Conservation (phyloP, 148 eudicot species). For the Fagopyrum homotropicum region DNA sequence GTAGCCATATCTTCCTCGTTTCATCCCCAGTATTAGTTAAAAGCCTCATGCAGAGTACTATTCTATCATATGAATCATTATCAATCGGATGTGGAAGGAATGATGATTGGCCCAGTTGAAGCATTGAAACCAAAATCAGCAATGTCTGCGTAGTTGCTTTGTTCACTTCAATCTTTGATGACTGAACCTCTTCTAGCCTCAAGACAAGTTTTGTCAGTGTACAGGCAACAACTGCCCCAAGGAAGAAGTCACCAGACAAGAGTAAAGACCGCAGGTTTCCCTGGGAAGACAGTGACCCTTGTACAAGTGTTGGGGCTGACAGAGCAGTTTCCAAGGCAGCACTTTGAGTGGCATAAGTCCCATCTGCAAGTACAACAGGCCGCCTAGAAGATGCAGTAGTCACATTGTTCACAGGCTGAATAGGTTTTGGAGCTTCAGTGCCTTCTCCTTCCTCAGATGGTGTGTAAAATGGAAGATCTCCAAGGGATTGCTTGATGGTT, state of each 20-base stretch:
- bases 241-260: slow-evolving; percentile 85
- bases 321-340: slow-evolving; percentile 86
- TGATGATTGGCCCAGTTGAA: slow-evolving; percentile 84
- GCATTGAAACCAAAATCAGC: slow-evolving; percentile 70
- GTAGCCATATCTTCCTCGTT: slow-evolving; percentile 78
- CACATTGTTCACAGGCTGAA: slow-evolving; percentile 54
- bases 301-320: slow-evolving; percentile 67
- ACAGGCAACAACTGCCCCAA: slow-evolving; percentile 87
- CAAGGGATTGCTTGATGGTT: slow-evolving; percentile 84
- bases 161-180: slow-evolving; percentile 78
- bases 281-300: slow-evolving; percentile 62
- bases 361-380: slow-evolving; percentile 94
- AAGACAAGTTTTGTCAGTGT: slow-evolving; percentile 70
- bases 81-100: slow-evolving; percentile 91
- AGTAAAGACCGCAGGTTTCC: slow-evolving; percentile 83
- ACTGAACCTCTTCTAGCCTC: slow-evolving; percentile 90
- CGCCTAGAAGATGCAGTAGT: slow-evolving; percentile 78
- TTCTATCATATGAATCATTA: slow-evolving; percentile 81
- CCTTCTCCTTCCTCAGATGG: slow-evolving; percentile 65
- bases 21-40: slow-evolving; percentile 63
- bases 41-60: slow-evolving; percentile 73
- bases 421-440: slow-evolving; percentile 53
- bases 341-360: slow-evolving; percentile 96
- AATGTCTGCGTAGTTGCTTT: slow-evolving; percentile 52
- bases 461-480: slow-evolving; percentile 83